phyloP scores from a whole-genome alignment of 331 rosid species.

The Ulmus americana region DNA sequence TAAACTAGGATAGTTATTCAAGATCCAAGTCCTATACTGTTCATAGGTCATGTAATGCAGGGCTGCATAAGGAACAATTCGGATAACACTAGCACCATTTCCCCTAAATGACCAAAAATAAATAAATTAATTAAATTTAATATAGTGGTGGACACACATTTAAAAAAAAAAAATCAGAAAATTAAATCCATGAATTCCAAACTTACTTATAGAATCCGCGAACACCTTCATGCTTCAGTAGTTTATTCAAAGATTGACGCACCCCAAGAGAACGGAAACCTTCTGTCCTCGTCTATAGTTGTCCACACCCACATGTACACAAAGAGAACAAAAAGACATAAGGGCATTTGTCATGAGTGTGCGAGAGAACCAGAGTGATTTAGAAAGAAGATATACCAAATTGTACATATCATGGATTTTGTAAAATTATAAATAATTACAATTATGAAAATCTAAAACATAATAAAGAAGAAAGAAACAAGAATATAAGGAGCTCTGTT shows the following conservation, averaged over 20 bases:
- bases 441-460: not conserved
- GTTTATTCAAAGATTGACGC: constrained; percentile 60
- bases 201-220: constrained; percentile 80
- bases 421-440: not conserved
- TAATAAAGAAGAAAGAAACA: not conserved
- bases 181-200: not conserved
- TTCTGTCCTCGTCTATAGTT: constrained; percentile 67
- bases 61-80: constrained; percentile 93
- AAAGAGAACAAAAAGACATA: not conserved
- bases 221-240: constrained; percentile 69
- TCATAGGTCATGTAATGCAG: constrained; percentile 94
- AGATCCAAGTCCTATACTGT: constrained; percentile 79
- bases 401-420: no score
- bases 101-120: constrained; percentile 49
- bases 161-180: not conserved
- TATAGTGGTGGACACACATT: not conserved
- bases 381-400: not conserved
- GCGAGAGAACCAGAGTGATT: not conserved
- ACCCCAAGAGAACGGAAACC: constrained; percentile 81
- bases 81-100: constrained; percentile 88
- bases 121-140: constrained; percentile 3
- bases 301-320: not conserved
- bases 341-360: not conserved
- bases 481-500: not conserved
- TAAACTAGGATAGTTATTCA: constrained; percentile 50